Base-by-base conservation (phyloP, 768 basidiomycete species). In the Lactarius sp. region DNA sequence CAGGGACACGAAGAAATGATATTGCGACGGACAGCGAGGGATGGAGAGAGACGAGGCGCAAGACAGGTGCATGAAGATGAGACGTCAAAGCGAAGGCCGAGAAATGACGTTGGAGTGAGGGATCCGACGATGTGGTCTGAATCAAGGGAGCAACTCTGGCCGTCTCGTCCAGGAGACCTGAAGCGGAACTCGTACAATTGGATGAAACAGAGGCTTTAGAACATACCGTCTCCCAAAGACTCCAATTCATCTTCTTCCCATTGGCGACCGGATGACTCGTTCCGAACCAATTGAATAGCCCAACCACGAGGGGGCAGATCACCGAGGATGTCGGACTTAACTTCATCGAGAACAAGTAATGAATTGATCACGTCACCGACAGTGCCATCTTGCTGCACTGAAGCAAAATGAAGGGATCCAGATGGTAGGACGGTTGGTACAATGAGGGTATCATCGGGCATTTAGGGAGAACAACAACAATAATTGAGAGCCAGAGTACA, bases 231-330 rank as follows among this genome's bases (percentile, higher is more conserved):
- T 39, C 81, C 83, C 8, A 92, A 78, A 39, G 75, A 75, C 61
- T 83, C 80, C 4, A 93, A 78, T 66, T 90, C 89, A 2, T 81
- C 78, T 66, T 90, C 86, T 67, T 86, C 85, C 89, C 91, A 90
- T 59, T 77, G 71, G 27, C 84, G 77, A 54, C 88, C 89, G 52
- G 73, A 74, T 22, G 74, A 77, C 70, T 91, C 85, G 46, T 72
- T 76, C 52, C 86, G 79, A 51, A 90, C 79, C 58, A 72, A 76
- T 72, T 90, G 90, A 63, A 93, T 72, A 22, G 83, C 86, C 90
- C 90, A 93, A 5, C 81, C 83, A 58, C 72, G 73, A 36, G 85
- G 80, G 49, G 81, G 75, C 16, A 86, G 74, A 68, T 83, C 81
- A 10, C 83, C 84, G 3, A 88, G 76, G 16, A 85, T 73, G 44